Base-by-base conservation (phyloP, 148 eudicot species). In the Nepenthes gracilis region DNA sequence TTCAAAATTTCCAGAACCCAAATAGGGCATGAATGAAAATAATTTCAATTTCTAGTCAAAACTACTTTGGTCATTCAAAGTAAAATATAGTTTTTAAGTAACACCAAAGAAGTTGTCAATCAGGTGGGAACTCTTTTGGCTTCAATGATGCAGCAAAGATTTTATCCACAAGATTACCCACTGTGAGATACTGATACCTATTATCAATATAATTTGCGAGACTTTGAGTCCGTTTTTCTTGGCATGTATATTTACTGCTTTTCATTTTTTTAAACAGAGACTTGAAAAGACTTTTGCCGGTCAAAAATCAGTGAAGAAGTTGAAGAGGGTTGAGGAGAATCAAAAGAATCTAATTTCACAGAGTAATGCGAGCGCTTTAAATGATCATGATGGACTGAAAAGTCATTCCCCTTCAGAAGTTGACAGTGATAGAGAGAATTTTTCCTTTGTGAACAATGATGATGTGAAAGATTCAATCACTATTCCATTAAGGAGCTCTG, bases 401-500 rank as follows among this genome's bases (percentile, higher is more conserved):
- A 62, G 23, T 65, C 15, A 37, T 47, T 13, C 64, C 1, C 35
- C 70, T n/a, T 60, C 75, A 34, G 61, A 54, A 35, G 59, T 32
- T 69, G 83, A 56, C 52, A 15, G 2, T 59, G 52, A 11, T 36
- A 53, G 58, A 58, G 74, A 58, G 13, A 56, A 67, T 23, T 66
- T 56, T 62, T 53, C 79, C 15, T 60, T 72, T 65, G 47, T 59
- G 36, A 60, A 63, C 33, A 69, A 65, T 59, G 64, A 61, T 36
- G 74, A 57, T 43, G 70, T 45, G 57, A 60, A 61, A 50, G 62
- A 59, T 57, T 67, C 76, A 47, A 65, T 71, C 48, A 33, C 60
- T 6, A 55, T 73, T 33, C 80, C 94, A 62, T 82, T 96, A 8
- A 85, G 88, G 77, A 64, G 69, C 68, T 69, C 69, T 66, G 94